Evolutionary conservation across 345 rosid species (phyloP).

Genomic region (Eucalyptus cloeziana): DNA sequence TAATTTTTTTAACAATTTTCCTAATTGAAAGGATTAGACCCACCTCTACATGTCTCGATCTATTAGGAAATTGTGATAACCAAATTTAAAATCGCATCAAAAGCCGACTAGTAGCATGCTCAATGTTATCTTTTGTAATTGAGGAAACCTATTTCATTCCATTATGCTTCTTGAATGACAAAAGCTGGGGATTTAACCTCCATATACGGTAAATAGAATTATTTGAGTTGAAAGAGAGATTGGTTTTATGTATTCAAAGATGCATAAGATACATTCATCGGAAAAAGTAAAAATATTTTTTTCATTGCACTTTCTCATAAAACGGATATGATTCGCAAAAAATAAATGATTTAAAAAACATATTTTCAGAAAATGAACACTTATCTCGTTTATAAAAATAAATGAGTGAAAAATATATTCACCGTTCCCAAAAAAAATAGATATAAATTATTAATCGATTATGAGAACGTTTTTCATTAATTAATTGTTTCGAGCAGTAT

Average conservation of each 20-base stretch:
- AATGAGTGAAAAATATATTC: rapidly evolving
- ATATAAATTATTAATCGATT: too few species aligned
- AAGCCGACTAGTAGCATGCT: background rate
- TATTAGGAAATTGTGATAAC: background rate
- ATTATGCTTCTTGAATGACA: background rate
- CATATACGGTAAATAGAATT: background rate
- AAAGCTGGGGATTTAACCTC: background rate
- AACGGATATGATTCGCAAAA: rapidly evolving
- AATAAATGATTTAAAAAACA: rapidly evolving
- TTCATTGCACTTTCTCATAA: rapidly evolving
- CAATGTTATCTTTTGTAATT: background rate
- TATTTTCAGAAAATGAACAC: rapidly evolving
- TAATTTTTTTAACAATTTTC: too few species aligned
- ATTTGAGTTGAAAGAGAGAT: background rate
- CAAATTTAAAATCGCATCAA: background rate
- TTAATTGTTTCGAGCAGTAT: rapidly evolving
- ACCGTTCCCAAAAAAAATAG: rapidly evolving
- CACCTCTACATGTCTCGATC: background rate
- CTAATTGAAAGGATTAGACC: background rate
- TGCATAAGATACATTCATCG: rapidly evolving
- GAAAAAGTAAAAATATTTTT: background rate
- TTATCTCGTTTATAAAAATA: rapidly evolving
- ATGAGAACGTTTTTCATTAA: rapidly evolving
- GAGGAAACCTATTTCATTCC: background rate
- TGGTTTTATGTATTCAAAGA: rapidly evolving